Percentiles rank a stretch among this genome's conserved stretches.
Conservation (phyloP, 345 rosid genomes). For the Lumnitzera racemosa region DNA sequence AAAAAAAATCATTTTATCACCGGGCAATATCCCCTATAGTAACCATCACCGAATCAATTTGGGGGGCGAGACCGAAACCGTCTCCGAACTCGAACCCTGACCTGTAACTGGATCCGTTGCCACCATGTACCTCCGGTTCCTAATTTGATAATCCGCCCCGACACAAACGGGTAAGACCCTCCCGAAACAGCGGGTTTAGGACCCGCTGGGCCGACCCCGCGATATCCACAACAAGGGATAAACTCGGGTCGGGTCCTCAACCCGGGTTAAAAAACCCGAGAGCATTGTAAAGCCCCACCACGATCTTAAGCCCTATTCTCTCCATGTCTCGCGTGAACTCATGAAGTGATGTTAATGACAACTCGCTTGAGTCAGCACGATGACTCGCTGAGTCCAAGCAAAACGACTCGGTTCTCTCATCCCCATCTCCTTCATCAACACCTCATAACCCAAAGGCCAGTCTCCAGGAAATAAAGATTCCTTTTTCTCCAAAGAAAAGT, state of each 20-base stretch:
- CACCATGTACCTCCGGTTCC: slow-evolving; percentile 33
- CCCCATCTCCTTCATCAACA: slow-evolving; percentile 28
- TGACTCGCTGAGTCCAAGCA: slow-evolving; percentile 36
- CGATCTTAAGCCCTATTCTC: slow-evolving; percentile 42
- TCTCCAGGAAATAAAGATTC: slow-evolving; percentile 43
- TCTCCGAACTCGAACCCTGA: slow-evolving; percentile 32
- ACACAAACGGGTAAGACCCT: slow-evolving; percentile 69
- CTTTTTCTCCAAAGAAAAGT: slow-evolving; percentile 31
- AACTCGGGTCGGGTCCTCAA: slow-evolving; percentile 39
- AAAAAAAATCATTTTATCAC: slow-evolving; percentile 16
- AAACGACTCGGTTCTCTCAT: slow-evolving; percentile 37
- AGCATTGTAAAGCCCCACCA: slow-evolving; percentile 32
- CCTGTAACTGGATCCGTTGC: slow-evolving; percentile 50
- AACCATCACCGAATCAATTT: slow-evolving; percentile 57
- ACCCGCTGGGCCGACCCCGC: slow-evolving; percentile 11
- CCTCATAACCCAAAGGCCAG: slow-evolving; percentile 73
- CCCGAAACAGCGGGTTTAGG: slow-evolving; percentile 30
- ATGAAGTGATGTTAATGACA: slow-evolving; percentile 29
- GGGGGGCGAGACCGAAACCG: slow-evolving; percentile 36
- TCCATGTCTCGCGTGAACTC: slow-evolving; percentile 42
- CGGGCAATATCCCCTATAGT: slow-evolving; percentile 68
- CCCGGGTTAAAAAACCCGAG: slow-evolving; percentile 52
- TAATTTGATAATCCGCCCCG: slow-evolving; percentile 59
- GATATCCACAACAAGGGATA: slow-evolving; percentile 50
- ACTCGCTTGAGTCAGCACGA: slow-evolving; percentile 24